Conservation (phyloP, 768 basidiomycete genomes). For the Trametopsis cervina region DNA sequence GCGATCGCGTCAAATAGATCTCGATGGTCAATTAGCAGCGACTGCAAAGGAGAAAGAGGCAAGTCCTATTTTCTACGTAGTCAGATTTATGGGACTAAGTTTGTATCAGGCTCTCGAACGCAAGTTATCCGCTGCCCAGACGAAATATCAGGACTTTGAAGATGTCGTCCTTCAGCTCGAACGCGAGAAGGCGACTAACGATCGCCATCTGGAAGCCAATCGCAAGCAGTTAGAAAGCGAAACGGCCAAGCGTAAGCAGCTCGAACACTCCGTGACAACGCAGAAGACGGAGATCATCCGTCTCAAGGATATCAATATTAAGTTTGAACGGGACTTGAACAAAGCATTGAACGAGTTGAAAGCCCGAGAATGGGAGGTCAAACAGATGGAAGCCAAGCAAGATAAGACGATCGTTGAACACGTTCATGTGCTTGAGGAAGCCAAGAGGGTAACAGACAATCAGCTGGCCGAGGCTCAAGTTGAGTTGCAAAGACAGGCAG, state of each 20-base stretch:
- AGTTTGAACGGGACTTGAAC: slow-evolving; percentile 75
- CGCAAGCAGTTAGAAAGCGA: slow-evolving; percentile 75
- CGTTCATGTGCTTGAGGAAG: slow-evolving; percentile 92
- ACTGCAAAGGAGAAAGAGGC: slow-evolving; percentile 70
- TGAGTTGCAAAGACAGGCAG: slow-evolving; percentile 67
- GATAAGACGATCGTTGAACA: slow-evolving; percentile 99
- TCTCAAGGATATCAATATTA: slow-evolving; percentile 60
- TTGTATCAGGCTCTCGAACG: slow-evolving; percentile 65
- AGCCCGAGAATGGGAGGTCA: slow-evolving; percentile 78
- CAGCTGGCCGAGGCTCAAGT: slow-evolving; percentile 77
- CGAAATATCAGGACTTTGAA: slow-evolving; percentile 80
- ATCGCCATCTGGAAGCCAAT: slow-evolving; percentile 62
- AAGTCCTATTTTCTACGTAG: slow-evolving; percentile 17
- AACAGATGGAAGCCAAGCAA: slow-evolving; percentile 77
- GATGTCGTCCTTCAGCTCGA: slow-evolving; percentile 82
- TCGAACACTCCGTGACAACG: slow-evolving; percentile 56
- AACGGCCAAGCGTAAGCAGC: slow-evolving; percentile 58
- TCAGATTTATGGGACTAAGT: too few species aligned
- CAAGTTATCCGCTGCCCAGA: slow-evolving; percentile 63
- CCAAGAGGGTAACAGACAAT: slow-evolving; percentile 89
- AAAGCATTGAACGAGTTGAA: slow-evolving; percentile 77
- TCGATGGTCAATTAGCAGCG: slow-evolving; percentile 57
- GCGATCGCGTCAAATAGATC: slow-evolving; percentile 62
- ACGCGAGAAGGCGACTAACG: slow-evolving; percentile 68
- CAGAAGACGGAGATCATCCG: slow-evolving; percentile 67